Evolutionary conservation across 768 basidiomycete species (phyloP), one percentile per base, ranked within the genome.

Genomic region (Xanthoconium purpureum): DNA sequence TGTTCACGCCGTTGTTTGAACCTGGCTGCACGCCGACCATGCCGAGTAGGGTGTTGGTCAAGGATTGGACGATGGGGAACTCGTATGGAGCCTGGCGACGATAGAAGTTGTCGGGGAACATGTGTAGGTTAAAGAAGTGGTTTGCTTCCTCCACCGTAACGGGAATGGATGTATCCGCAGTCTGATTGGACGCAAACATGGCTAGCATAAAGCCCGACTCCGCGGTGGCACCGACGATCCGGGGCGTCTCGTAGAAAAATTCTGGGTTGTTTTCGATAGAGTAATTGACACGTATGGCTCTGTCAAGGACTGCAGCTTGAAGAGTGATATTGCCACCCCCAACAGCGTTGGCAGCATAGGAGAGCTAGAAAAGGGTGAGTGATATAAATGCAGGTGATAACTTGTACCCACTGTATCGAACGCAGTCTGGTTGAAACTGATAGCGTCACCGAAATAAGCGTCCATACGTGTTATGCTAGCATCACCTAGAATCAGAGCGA

Each of bases 181-280:
- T 66, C 20, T 61, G 62, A 42, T 65, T 65, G 56, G 43, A 62
- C 33, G 57, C 60, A 24, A 67, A 63, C 35, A 67, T 62, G 5
- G 59, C 57, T 2, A 67, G 24, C 24, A 24, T 42, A 1, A 63
- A 68, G 0, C 50, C 53, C 1, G 58, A 55, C 49, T 66, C 66
- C 2, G 54, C 58, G 5, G 56, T 57, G 11, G 55, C 63, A 5
- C 63, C 56, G 0, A 58, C 40, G 48, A 17, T 62, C 5, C 65
- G 56, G 0, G 63, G 63, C 3, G 54, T 60, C 2, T 58, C 54
- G 17, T 65, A 66, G 32, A 17, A 47, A 37, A 66, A 63, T 0
- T 55, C 54, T 0, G 66, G 66, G 48, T 66, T 66, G 46, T 37
- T 44, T 12, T 63, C 66, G 30, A 66, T 63, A 8, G 66, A 67